Base-by-base conservation (phyloP, 2,329 filamentous ascomycete genomes). In the Aspergillus transmontanensis region DNA sequence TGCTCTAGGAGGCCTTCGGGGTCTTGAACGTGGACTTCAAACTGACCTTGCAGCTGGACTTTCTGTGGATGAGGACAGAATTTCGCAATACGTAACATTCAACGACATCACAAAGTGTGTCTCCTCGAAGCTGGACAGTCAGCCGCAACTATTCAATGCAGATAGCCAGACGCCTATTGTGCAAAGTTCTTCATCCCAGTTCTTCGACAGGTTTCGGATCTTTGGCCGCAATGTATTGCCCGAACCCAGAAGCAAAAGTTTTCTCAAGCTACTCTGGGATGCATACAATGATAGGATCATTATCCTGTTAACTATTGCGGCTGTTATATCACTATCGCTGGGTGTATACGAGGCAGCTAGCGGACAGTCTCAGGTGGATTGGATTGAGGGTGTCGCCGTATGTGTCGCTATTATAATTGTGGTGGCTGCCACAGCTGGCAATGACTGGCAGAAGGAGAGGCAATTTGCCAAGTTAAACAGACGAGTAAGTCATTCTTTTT, bases 321-420 rank as follows among this genome's bases (percentile, higher is more conserved):
- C 90, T 1, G 82, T 85, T 12, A 86, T 93, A 39, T 91, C 90
- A 1, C 79, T 93, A 21, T 87, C 86, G 0, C 84, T 93, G 51
- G 90, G 90, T 32, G 84, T 92, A 3, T 92, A 91, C 72, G 87
- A 92, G n/a, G 82, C 84, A 1, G 70, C 77, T n/a, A 81, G 84
- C 60, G 74, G 81, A 3, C 72, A 80, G 3, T 76, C 85, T 3
- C 84, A 83, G 50, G 87, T 91, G 7, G 88, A 92, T 73, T 93
- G 90, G 90, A 87, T 93, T 12, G 90, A 93, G 76, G 90, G 90
- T 63, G 88, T 92, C 6, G 90, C 90, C 10, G 91, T 93, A 62
- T 88, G 92, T 53, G 84, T 89, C n/a, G 90, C 90, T 54, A 91
- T 93, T 62, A 70, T 87, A n/a, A 87, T 93, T 63, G 90, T 93